Evolutionary conservation across 2,329 filamentous ascomycete species (phyloP), one percentile per base, ranked within the genome.

Genomic region (Dactylonectria macrodidyma): DNA sequence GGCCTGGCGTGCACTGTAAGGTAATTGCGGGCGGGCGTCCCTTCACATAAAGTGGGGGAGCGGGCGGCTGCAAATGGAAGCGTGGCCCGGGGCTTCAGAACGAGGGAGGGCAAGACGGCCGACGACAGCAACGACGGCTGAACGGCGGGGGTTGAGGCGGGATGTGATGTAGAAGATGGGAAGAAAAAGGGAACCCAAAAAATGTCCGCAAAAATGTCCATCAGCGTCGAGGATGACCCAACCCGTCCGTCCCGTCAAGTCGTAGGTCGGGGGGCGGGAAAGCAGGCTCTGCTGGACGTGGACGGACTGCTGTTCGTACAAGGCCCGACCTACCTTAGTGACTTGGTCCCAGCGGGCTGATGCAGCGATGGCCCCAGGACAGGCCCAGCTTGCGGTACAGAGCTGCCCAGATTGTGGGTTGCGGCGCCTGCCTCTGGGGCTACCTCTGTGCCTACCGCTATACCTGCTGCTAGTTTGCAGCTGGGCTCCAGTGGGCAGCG

Each of bases 361-460:
- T 66, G 67, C 61, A 71, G 62, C 64, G 61, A 66, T 63, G 66
- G 60, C 59, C 64, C 71, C 55, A 63, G 73, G 73, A 74, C 73
- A 65, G 58, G 73, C 65, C 73, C 65, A 70, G 71, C 68, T 62
- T 69, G 38, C 41, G 68, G 57, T 59, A 34, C 26, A 56, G 19
- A 57, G 71, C 50, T 64, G 71, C 70, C 71, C 73, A 66, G 69
- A 26, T 26, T 30, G 41, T 26, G 44, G 51, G 19, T 46, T 48
- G 51, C 48, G 51, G 59, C 51, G 51, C 26, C 41, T 55, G 24
- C 41, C 59, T 62, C 52, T 50, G 47, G 16, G 26, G 4, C 26
- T 30, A 30, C 26, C 26, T 30, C 26, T 30, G 26, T 30, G 26
- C 46, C 19, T 19, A 19, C 19, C 19, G 48, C 7, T 14, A 6